Conservation (phyloP, 2,329 filamentous ascomycete species). For the Cercospora beticola region DNA sequence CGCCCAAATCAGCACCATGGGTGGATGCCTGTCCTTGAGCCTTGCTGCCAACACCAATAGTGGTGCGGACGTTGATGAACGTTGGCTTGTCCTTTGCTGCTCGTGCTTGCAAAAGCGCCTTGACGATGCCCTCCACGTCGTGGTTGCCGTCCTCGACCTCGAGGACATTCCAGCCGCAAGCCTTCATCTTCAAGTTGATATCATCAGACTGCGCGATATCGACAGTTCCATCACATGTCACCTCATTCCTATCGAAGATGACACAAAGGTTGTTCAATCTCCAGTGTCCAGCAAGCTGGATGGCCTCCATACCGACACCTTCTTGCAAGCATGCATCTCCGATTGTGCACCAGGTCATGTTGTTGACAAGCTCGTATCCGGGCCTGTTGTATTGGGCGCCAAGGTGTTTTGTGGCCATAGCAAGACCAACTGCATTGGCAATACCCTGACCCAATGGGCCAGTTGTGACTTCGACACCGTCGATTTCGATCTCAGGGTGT, state of each 20-base stretch:
- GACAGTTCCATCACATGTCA: slow-evolving; percentile 59
- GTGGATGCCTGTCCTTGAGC: slow-evolving; percentile 54
- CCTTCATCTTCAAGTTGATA: slow-evolving; percentile 58
- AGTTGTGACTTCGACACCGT: slow-evolving; percentile 61
- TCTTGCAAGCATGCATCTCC: slow-evolving; percentile 61
- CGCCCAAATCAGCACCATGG: slow-evolving; percentile 59
- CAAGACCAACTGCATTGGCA: slow-evolving; percentile 60
- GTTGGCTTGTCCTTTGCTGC: slow-evolving; percentile 48
- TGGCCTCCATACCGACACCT: slow-evolving; percentile 58
- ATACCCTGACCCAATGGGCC: slow-evolving; percentile 60
- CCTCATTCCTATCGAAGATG: slow-evolving; percentile 61
- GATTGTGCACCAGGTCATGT: slow-evolving; percentile 57
- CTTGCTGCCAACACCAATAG: slow-evolving; percentile 55
- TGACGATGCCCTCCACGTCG: slow-evolving; percentile 52
- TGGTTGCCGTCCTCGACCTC: slow-evolving; percentile 56
- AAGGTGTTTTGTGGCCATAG: slow-evolving; percentile 58
- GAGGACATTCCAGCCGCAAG: slow-evolving; percentile 56
- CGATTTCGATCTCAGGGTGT: slow-evolving; percentile 55
- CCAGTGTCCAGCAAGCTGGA: slow-evolving; percentile 58
- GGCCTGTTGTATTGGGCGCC: slow-evolving; percentile 56
- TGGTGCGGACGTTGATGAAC: slow-evolving; percentile 58
- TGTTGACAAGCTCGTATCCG: slow-evolving; percentile 50
- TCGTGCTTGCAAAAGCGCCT: slow-evolving; percentile 45
- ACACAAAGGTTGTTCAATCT: slow-evolving; percentile 57
- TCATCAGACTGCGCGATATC: slow-evolving; percentile 55